These are phyloP conservation scores for Suillus hirtellus DNA, from an alignment of 768 basidiomycete species.

Conservation along the genomic window DNA sequence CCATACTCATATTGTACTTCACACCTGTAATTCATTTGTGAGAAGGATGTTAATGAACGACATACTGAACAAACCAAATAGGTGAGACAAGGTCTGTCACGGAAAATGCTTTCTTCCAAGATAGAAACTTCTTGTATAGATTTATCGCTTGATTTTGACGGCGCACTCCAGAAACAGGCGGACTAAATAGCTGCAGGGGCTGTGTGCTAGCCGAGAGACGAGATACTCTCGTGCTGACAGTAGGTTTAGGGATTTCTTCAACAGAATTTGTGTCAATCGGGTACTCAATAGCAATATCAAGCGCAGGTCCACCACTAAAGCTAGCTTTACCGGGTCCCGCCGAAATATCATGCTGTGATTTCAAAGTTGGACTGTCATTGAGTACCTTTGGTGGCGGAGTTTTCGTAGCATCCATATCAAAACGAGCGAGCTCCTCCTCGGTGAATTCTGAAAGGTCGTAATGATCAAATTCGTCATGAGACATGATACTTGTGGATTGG, in stretches of 20 bases:
- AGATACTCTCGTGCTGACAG: background rate
- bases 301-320: slow-evolving; percentile 29
- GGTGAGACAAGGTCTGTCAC: slow-evolving; percentile 66
- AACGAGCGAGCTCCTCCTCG: slow-evolving; percentile 50
- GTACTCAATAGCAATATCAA: slow-evolving; percentile 36
- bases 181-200: background rate
- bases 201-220: background rate
- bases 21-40: slow-evolving; percentile 50
- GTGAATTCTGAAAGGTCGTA: slow-evolving; percentile 60
- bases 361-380: background rate
- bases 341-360: slow-evolving; percentile 9
- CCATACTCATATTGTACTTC: slow-evolving; percentile 81
- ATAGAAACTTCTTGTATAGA: slow-evolving; percentile 48
- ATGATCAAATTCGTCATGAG: slow-evolving; percentile 43
- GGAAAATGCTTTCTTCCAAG: slow-evolving; percentile 43
- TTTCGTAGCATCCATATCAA: slow-evolving; percentile 42
- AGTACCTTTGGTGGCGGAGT: slow-evolving; percentile 13
- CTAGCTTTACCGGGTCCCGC: background rate
- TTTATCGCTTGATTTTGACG: slow-evolving; percentile 10
- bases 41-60: too few relatives aligned
- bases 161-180: background rate
- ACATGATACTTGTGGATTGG: slow-evolving; percentile 19
- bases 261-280: slow-evolving; percentile 17
- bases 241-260: background rate
- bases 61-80: slow-evolving; percentile 46